phyloP scores from a whole-genome alignment of 441 rosid genomes.

The Monsonia emarginata region DNA sequence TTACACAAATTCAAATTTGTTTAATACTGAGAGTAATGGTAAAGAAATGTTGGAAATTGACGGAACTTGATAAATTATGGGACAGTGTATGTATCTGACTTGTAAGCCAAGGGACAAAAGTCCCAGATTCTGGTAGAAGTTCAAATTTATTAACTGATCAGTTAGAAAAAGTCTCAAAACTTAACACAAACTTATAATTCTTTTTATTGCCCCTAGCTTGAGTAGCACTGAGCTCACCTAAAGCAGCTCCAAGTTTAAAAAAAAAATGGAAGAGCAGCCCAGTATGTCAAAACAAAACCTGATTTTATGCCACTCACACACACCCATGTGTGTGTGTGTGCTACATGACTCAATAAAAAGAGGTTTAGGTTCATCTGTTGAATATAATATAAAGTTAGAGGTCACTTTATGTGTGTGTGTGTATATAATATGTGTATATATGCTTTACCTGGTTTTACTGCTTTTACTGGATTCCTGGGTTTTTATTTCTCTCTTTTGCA shows the following conservation, averaged over 20 bases:
- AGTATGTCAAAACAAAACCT: conserved; percentile 3
- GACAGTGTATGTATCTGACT: background rate
- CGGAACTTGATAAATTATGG: conserved; percentile 8
- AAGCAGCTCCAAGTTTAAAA: background rate
- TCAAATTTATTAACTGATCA: background rate
- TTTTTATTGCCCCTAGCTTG: background rate
- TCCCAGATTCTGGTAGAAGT: conserved; percentile 1
- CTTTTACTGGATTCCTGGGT: conserved; percentile 37
- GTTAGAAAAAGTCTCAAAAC: background rate
- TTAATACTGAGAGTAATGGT: background rate
- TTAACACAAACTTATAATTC: conserved; percentile 4
- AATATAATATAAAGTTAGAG: conserved; percentile 3
- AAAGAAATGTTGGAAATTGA: background rate
- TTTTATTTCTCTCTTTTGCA: conserved; percentile 13
- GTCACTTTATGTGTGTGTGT: too few relatives aligned
- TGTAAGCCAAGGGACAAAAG: background rate
- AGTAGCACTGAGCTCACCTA: background rate
- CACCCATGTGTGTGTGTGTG: background rate
- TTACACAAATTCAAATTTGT: background rate
- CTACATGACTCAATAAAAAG: background rate
- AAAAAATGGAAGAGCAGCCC: background rate
- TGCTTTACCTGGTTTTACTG: conserved; percentile 22
- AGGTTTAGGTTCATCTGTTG: background rate
- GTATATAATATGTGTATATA: conserved; percentile 12
- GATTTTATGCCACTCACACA: background rate